Conservation (phyloP, 2,329 filamentous ascomycete species). For the Basipetospora chlamydospora region DNA sequence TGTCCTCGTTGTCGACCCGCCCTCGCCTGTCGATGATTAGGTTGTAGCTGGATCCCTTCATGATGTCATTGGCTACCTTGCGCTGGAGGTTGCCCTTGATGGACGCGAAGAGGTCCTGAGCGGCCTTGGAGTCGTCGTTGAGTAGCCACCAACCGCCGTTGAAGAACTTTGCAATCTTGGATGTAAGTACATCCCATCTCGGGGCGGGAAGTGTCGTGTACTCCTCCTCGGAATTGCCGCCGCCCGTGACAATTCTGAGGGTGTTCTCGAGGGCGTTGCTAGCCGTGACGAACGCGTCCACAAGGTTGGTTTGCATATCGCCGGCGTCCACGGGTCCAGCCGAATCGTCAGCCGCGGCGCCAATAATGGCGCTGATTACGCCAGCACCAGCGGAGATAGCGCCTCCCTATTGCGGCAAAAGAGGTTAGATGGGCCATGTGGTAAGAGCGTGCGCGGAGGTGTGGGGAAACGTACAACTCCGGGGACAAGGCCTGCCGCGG, state of each 20-base stretch:
- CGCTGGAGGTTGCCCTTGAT: slow-evolving; percentile 6
- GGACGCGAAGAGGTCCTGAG: slow-evolving; percentile 1
- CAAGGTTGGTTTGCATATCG: slow-evolving; percentile 2
- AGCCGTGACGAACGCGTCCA: slow-evolving; percentile 2
- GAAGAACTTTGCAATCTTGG: slow-evolving; percentile 8
- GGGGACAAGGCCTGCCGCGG: background rate
- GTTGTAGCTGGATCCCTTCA: slow-evolving; percentile 3
- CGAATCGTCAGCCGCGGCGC: background rate
- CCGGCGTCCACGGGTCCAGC: background rate
- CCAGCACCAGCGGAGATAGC: background rate
- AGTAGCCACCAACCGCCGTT: slow-evolving; percentile 8
- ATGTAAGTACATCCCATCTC: slow-evolving; percentile 4
- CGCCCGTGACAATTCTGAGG: slow-evolving; percentile 4
- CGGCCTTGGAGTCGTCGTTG: slow-evolving; percentile 6
- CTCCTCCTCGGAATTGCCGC: slow-evolving; percentile 4
- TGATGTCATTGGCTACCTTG: slow-evolving; percentile 8
- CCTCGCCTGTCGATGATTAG: slow-evolving; percentile 6
- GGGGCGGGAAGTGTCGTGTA: slow-evolving; percentile 4
- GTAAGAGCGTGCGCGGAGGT: too few relatives aligned
- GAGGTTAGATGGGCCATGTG: too few relatives aligned
- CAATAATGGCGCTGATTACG: background rate
- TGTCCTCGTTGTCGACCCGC: background rate
- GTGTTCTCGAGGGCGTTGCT: slow-evolving; percentile 3
- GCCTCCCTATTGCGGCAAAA: background rate
- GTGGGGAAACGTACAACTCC: background rate